A percentile compares a stretch with the other conserved stretches of the same genome.
These are phyloP conservation scores for Grosmannia penicillata DNA, from an alignment of 2,329 filamentous ascomycete species.

Conservation along the genomic window DNA sequence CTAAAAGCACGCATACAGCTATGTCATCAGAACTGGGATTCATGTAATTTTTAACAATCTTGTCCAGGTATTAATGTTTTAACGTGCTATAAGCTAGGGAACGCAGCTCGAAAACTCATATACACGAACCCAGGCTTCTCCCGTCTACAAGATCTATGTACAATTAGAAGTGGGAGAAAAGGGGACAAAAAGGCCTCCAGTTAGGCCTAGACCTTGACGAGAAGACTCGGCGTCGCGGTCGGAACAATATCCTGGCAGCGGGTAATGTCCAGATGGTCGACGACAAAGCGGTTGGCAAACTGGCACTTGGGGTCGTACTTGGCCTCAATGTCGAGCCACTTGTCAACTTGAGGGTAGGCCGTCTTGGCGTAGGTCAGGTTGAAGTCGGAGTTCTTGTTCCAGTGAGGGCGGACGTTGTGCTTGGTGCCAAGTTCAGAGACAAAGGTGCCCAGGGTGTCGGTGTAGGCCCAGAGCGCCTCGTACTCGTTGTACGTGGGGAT, in stretches of 20 bases:
- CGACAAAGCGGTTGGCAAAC: not conserved
- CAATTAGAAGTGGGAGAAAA: too few relatives aligned
- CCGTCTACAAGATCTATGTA: too few relatives aligned
- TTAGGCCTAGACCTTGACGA: too few relatives aligned
- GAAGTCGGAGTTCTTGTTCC: not conserved
- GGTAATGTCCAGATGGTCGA: not conserved
- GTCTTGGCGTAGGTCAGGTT: not conserved
- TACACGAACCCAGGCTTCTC: too few relatives aligned
- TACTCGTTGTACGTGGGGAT: not conserved
- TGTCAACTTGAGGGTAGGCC: not conserved
- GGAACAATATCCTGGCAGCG: not conserved
- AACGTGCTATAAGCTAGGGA: too few relatives aligned
- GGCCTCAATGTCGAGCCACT: not conserved
- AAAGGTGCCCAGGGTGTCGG: not conserved
- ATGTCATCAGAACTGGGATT: too few relatives aligned
- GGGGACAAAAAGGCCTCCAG: too few relatives aligned
- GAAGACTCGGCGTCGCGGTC: too few relatives aligned
- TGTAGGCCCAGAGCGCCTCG: not conserved
- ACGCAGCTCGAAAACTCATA: too few relatives aligned
- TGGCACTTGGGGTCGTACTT: not conserved
- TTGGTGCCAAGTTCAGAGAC: not conserved
- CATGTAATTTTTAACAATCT: too few relatives aligned
- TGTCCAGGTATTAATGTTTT: too few relatives aligned
- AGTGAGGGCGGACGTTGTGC: not conserved
- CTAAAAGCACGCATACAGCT: too few relatives aligned